These are phyloP conservation scores for Cydonia oblonga DNA, from an alignment of 331 rosid species.

Conservation along the genomic window DNA sequence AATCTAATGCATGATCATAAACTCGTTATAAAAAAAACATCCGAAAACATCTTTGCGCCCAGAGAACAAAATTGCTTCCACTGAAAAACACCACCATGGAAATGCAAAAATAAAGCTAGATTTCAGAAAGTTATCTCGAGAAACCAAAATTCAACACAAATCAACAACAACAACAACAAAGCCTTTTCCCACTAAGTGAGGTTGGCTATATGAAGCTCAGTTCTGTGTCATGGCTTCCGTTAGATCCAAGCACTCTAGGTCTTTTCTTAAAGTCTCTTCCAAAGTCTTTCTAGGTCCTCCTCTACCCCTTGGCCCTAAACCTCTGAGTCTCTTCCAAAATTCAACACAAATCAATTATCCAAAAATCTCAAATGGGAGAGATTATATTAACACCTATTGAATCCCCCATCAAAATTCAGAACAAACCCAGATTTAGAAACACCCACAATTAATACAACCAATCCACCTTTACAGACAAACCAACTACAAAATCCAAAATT, in stretches of 20 bases:
- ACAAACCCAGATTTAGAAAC: neutral
- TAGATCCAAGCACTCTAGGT: no score
- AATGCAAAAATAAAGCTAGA: neutral
- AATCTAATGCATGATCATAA: neutral
- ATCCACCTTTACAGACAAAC: neutral
- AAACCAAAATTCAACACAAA: neutral
- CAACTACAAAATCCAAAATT: neutral
- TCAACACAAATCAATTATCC: neutral
- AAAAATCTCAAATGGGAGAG: neutral
- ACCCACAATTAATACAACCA: neutral
- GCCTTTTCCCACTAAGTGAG: no score
- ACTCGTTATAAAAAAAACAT: neutral
- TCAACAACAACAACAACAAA: neutral
- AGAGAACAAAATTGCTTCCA: neutral
- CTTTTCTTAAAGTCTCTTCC: no score
- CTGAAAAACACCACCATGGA: neutral
- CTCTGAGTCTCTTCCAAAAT: neutral
- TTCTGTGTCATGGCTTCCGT: no score
- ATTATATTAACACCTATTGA: neutral
- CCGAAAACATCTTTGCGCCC: neutral
- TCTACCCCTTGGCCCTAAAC: no score
- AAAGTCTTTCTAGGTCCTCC: no score
- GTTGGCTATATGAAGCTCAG: no score
- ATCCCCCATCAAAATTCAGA: neutral
- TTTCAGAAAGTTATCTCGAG: neutral